Conservation (phyloP, 306 rosid genomes). For the Cajanus cajan region DNA sequence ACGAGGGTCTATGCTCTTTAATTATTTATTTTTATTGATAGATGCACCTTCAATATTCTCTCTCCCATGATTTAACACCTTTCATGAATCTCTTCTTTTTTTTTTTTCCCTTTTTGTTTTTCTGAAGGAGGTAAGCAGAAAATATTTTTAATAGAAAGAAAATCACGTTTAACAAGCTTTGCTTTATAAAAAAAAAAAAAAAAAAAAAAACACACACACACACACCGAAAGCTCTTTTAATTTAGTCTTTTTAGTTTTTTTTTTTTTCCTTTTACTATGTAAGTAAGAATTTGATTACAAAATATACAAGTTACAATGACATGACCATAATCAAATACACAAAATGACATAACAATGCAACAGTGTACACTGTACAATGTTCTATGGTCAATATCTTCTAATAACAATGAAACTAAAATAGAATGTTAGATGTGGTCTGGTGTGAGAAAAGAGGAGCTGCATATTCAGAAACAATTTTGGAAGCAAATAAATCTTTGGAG, state of each 20-base stretch:
- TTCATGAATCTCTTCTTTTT: background rate
- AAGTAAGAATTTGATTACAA: background rate
- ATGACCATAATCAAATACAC: no score
- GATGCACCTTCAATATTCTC: background rate
- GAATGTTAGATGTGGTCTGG: no score
- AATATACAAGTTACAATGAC: no score
- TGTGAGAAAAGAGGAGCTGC: no score
- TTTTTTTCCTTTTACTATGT: background rate
- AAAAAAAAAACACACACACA: no score
- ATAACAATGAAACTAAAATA: no score
- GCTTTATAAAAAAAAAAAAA: background rate
- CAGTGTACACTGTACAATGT: no score
- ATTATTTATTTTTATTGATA: background rate
- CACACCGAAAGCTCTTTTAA: background rate
- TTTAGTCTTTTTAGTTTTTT: background rate
- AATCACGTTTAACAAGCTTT: background rate
- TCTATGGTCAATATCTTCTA: no score
- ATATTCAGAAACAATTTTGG: no score
- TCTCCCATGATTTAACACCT: background rate
- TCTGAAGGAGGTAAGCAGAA: background rate
- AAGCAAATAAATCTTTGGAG: no score
- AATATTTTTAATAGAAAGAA: background rate
- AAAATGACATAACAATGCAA: no score
- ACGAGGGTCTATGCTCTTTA: background rate
- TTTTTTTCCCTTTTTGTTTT: background rate